phyloP scores from a whole-genome alignment of 805 yeast genomes.

The Starmerella lactis-condensi region DNA sequence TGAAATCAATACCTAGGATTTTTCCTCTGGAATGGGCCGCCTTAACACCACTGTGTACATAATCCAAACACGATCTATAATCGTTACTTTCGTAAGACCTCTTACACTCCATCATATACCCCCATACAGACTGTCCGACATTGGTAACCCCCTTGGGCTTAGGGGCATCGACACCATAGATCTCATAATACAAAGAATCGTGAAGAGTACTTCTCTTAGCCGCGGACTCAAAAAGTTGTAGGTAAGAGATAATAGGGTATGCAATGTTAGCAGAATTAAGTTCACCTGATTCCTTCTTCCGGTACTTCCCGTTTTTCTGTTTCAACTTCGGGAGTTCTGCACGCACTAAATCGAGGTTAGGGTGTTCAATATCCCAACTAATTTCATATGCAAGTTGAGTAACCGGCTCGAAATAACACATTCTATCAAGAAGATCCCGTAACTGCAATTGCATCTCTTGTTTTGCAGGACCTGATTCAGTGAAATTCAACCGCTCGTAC shows the following conservation, averaged over 20 bases:
- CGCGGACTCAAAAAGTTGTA: background rate
- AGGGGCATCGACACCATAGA: background rate
- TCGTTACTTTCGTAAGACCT: constrained; percentile 43
- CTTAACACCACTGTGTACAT: constrained; percentile 42
- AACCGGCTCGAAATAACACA: constrained; percentile 48
- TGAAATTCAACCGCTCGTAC: constrained; percentile 33
- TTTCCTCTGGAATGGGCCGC: constrained; percentile 27
- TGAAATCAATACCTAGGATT: constrained; percentile 31
- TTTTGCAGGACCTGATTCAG: constrained; percentile 9
- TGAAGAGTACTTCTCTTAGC: constrained; percentile 1
- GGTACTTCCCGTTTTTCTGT: constrained; percentile 1
- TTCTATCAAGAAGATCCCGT: constrained; percentile 42
- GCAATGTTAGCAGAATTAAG: no score
- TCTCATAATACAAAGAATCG: no score
- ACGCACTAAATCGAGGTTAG: no score
- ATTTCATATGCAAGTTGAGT: constrained; percentile 32
- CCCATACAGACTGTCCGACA: constrained; percentile 30
- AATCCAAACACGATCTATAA: constrained; percentile 42
- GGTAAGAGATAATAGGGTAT: constrained; percentile 5
- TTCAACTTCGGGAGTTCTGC: no score
- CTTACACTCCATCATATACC: constrained; percentile 44
- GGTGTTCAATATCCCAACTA: no score
- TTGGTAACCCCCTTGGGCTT: no score
- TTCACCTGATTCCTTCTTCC: background rate
- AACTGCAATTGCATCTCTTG: constrained; percentile 24